Evolutionary conservation across 805 yeast species (phyloP).

Genomic region (Kluyveromyces aestuarii): DNA sequence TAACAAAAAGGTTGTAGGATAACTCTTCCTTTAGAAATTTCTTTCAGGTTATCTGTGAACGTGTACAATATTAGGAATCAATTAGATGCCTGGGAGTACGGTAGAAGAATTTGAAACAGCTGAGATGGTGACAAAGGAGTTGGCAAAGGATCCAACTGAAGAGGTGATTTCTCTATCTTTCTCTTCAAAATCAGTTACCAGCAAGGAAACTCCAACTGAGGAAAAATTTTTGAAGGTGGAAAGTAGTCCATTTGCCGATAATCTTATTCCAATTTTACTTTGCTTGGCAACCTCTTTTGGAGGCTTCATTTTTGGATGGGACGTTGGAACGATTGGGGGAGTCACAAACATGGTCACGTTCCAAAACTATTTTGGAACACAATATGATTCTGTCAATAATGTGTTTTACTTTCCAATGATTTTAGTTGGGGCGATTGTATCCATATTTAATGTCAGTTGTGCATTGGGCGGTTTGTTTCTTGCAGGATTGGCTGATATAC

Average conservation of each 20-base stretch:
- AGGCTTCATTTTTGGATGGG: conserved; percentile 69
- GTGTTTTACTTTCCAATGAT: conserved; percentile 32
- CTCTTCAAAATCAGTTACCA: background rate
- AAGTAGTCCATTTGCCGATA: background rate
- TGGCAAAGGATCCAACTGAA: background rate
- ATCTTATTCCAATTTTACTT: conserved; percentile 16
- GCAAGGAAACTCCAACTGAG: background rate
- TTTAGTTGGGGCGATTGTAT: conserved; percentile 42
- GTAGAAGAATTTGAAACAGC: background rate
- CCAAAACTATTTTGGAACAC: conserved; percentile 40
- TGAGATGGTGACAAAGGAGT: background rate
- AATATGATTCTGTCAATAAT: conserved; percentile 19
- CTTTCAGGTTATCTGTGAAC: no score
- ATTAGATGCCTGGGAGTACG: background rate
- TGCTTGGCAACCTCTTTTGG: conserved; percentile 59
- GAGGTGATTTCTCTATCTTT: background rate
- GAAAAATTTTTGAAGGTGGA: background rate
- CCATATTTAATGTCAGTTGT: conserved; percentile 60
- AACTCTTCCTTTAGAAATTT: no score
- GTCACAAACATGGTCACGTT: conserved; percentile 53
- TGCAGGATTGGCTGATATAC: conserved; percentile 48
- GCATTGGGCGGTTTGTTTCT: conserved; percentile 58
- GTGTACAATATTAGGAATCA: no score
- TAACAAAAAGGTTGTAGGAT: background rate
- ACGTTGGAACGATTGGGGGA: conserved; percentile 71